Base-by-base conservation (phyloP, 495 filamentous ascomycete species). In the Aspergillus bridgeri region DNA sequence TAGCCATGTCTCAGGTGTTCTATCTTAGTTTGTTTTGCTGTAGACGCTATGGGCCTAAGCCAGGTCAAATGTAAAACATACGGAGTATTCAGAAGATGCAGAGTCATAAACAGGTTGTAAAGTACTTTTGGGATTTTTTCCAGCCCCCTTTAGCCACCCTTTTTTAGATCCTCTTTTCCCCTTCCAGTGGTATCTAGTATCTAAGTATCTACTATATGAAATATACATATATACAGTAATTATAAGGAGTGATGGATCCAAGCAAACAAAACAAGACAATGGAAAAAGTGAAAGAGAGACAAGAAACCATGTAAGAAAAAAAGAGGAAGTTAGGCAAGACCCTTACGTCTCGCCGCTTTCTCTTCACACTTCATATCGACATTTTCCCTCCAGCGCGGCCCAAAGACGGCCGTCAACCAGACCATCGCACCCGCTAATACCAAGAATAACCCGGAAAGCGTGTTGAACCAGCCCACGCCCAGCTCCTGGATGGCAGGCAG, bases 401-500 rank as follows among this genome's bases (percentile, higher is more conserved):
- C 86, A 64, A 75, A 79, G 9, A 71, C 54, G 23, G 81, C 78
- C 11, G 75, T 77, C 18, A 74, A 61, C 61, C 70, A 78, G 9
- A 75, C 72, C 18, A 65, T 71, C 7, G 65, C 58, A 0, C 80
- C 68, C 17, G 76, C 69, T 5, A 65, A 27, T 13, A 81, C 62
- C 53, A 89, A 58, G 60, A 86, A 86, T 0, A 69, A 45, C 4
- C 82, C 78, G 53, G 71, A 78, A 59, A 83, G 78, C 19, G 81
- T 83, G 19, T 67, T 75, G 63, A 82, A 81, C 70, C 69, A 89
- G 0, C 88, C 88, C 5, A 90, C 86, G 3, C 87, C 87, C 57
- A 90, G 88, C 38, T 64, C 74, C 53, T 84, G 66, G 42, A 90
- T 82, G 20, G 86, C 71, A 9, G 88, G 87, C 51, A 89, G 75